These are phyloP conservation scores for Spinacia oleracea DNA, from an alignment of 179 eudicot species.

Conservation along the genomic window DNA sequence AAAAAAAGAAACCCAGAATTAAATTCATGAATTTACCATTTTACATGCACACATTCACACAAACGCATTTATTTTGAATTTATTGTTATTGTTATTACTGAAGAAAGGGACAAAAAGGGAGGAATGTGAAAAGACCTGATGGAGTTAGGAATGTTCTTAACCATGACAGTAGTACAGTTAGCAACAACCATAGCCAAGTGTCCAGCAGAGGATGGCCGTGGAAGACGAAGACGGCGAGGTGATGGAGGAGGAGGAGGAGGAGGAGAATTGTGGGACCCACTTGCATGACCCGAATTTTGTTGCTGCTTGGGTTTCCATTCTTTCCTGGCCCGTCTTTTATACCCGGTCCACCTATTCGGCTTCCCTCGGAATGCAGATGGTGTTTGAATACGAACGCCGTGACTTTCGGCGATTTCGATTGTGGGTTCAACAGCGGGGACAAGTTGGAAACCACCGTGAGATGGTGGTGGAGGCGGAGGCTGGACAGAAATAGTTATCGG, in stretches of 20 bases:
- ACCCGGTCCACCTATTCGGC: too few species aligned
- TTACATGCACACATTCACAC: constrained; percentile 9
- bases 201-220: not conserved
- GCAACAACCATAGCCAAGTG: too few species aligned
- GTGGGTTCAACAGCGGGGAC: too few species aligned
- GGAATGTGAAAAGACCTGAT: constrained; percentile 25
- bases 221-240: not conserved
- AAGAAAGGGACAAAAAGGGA: not conserved
- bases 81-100: not conserved
- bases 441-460: not conserved
- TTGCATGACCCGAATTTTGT: not conserved
- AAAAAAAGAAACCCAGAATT: not conserved
- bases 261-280: not conserved
- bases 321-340: not conserved
- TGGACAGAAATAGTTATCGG: not conserved
- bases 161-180: constrained; percentile 28
- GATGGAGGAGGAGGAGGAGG: not conserved
- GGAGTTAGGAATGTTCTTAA: constrained; percentile 27
- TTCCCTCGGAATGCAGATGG: not conserved
- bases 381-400: not conserved
- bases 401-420: not conserved
- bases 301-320: constrained; percentile 13
- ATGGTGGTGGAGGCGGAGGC: not conserved
- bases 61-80: constrained; percentile 3
- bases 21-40: not conserved